Percentiles rank a stretch among this genome's conserved stretches.
Evolutionary conservation across 208 protist species (phyloP).

Genomic region (Blechomonas ayalai): DNA sequence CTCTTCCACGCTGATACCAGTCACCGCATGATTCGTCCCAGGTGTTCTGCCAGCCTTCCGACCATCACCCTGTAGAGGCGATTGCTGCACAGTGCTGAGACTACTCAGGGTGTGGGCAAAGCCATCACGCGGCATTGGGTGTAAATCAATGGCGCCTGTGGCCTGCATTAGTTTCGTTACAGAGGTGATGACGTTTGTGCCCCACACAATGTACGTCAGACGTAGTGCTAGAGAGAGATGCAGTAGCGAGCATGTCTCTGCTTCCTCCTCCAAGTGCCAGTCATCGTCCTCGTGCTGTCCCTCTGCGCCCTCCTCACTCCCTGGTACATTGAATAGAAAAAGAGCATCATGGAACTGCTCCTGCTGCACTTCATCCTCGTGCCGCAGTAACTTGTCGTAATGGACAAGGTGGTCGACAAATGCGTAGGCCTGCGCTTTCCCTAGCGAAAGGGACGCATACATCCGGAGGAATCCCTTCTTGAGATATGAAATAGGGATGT

Average conservation of each 20-base stretch:
- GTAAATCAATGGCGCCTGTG: too few relatives aligned
- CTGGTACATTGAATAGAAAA: conserved; percentile 37
- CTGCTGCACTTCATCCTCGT: conserved; percentile 52
- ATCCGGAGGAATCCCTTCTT: conserved; percentile 25
- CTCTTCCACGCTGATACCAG: too few relatives aligned
- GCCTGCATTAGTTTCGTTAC: conserved; percentile 7
- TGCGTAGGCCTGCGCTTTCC: conserved; percentile 24
- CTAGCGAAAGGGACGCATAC: conserved; percentile 23
- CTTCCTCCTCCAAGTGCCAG: conserved; percentile 69
- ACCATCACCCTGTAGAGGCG: too few relatives aligned
- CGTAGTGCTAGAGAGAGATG: conserved; percentile 58
- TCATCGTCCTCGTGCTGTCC: conserved; percentile 7
- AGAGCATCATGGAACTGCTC: conserved; percentile 77
- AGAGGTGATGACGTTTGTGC: conserved; percentile 11
- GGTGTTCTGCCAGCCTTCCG: too few relatives aligned
- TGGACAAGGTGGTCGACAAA: conserved; percentile 60
- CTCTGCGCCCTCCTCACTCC: neutral
- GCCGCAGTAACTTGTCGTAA: conserved; percentile 54
- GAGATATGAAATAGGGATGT: conserved; percentile 47
- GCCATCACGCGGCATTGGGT: too few relatives aligned
- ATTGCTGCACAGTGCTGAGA: too few relatives aligned
- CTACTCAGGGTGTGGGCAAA: too few relatives aligned
- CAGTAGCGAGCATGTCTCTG: conserved; percentile 60
- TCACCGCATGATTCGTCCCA: too few relatives aligned
- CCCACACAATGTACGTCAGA: conserved; percentile 80